A percentile compares a stretch with the other conserved stretches of the same genome.
These are phyloP conservation scores for Fallopia convolvulus DNA, from an alignment of 148 eudicot genomes.

Conservation along the genomic window DNA sequence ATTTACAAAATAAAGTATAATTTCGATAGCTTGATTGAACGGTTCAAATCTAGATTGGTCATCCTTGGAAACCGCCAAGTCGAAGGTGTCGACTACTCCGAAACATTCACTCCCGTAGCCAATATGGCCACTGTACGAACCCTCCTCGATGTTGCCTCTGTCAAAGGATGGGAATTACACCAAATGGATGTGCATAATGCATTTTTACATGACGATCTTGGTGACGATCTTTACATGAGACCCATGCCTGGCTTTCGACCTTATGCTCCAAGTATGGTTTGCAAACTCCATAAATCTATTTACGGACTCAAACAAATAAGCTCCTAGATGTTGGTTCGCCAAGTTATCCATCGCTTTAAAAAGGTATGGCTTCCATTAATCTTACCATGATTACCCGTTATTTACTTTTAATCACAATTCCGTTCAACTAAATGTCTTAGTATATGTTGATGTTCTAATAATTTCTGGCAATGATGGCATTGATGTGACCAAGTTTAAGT, in stretches of 20 bases:
- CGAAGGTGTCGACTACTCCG: not conserved
- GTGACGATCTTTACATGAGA: not conserved
- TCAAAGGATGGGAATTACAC: too few species aligned
- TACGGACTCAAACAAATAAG: constrained; percentile 7
- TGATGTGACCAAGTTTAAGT: too few species aligned
- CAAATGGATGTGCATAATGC: not conserved
- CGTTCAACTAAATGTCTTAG: too few species aligned
- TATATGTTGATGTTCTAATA: too few species aligned
- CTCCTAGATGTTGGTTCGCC: constrained; percentile 11
- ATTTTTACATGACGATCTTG: not conserved
- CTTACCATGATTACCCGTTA: not conserved
- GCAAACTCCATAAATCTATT: constrained; percentile 1
- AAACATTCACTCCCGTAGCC: not conserved
- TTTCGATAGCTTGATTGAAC: too few species aligned
- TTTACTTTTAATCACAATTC: not conserved
- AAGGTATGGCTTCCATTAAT: not conserved
- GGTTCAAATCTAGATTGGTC: constrained; percentile 2
- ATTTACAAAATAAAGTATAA: too few species aligned
- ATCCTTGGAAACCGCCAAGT: constrained; percentile 2
- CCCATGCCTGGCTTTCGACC: not conserved
- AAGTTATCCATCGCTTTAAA: not conserved
- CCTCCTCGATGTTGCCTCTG: too few species aligned
- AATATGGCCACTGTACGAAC: not conserved
- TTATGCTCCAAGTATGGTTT: not conserved
- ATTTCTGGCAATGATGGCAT: too few species aligned